Percentiles rank a stretch among this genome's conserved stretches.
Conservation (phyloP, 2,329 filamentous ascomycete species). For the Epichloe amarillans region DNA sequence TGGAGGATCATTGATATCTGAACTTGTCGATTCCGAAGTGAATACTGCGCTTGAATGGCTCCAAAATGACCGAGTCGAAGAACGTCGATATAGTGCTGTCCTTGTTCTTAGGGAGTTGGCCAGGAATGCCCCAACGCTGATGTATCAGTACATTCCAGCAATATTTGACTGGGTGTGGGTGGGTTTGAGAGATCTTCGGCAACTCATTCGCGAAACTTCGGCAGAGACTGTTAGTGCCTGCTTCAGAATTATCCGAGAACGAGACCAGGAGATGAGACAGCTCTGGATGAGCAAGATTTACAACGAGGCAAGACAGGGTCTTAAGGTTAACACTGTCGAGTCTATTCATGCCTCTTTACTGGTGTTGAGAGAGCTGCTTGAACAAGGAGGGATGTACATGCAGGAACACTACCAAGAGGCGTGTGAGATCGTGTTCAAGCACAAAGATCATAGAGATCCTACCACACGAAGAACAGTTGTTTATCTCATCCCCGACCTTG, state of each 20-base stretch:
- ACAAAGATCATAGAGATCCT: slow-evolving; percentile 83
- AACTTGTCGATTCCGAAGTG: slow-evolving; percentile 92
- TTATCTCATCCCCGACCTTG: slow-evolving; percentile 79
- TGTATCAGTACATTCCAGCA: slow-evolving; percentile 90
- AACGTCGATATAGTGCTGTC: slow-evolving; percentile 83
- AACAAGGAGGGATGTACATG: slow-evolving; percentile 99
- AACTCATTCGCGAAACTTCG: slow-evolving; percentile 82
- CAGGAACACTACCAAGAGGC: slow-evolving; percentile 84
- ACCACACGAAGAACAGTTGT: slow-evolving; percentile 85
- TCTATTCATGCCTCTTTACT: slow-evolving; percentile 88
- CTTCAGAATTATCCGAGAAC: slow-evolving; percentile 87
- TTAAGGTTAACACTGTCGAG: slow-evolving; percentile 71
- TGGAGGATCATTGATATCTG: slow-evolving; percentile 84
- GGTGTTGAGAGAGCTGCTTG: slow-evolving; percentile 80
- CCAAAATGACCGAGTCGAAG: slow-evolving; percentile 87
- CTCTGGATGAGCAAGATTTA: slow-evolving; percentile 87
- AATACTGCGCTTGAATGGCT: slow-evolving; percentile 95
- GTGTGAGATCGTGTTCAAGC: slow-evolving; percentile 82
- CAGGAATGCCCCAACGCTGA: slow-evolving; percentile 82
- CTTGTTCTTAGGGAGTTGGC: slow-evolving; percentile 83
- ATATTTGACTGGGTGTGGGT: slow-evolving; percentile 97
- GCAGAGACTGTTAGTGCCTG: slow-evolving; percentile 89
- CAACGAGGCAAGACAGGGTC: slow-evolving; percentile 66
- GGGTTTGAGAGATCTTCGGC: slow-evolving; percentile 75
- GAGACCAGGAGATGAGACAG: slow-evolving; percentile 77